Conservation (phyloP, 306 rosid species). For the Begonia masoniana region DNA sequence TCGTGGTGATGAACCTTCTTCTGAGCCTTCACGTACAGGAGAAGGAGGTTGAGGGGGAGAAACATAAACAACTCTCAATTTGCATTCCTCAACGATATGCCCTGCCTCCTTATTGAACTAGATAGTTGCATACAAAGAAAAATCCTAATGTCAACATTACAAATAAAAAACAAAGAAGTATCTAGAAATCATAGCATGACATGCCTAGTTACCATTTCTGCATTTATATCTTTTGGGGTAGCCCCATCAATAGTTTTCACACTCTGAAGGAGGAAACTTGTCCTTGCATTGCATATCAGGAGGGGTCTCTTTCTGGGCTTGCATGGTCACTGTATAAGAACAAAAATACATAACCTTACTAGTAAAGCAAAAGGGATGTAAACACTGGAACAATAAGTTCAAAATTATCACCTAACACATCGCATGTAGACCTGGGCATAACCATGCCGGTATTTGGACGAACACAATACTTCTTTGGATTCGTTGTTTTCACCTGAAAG, state of each 20-base stretch:
- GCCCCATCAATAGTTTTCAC: conserved; percentile 40
- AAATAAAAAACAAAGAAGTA: conserved; percentile 8
- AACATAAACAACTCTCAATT: conserved; percentile 75
- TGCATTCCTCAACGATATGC: conserved; percentile 73
- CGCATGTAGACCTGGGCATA: conserved; percentile 74
- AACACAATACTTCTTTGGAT: conserved; percentile 93
- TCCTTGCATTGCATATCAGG: conserved; percentile 89
- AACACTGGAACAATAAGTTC: background rate
- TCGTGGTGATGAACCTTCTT: conserved; percentile 85
- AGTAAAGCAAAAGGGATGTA: too few species aligned
- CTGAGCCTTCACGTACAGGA: conserved; percentile 86
- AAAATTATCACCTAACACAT: conserved; percentile 51
- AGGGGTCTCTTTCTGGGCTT: conserved; percentile 84
- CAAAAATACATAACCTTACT: background rate
- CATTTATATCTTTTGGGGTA: conserved; percentile 42
- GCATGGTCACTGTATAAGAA: conserved; percentile 62
- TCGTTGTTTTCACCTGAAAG: conserved; percentile 79
- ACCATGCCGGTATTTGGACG: conserved; percentile 94
- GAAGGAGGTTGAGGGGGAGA: conserved; percentile 81
- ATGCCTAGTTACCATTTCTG: conserved; percentile 61
- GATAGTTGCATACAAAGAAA: conserved; percentile 6
- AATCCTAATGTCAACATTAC: conserved; percentile 4
- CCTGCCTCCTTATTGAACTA: conserved; percentile 84
- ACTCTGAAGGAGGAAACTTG: conserved; percentile 92
- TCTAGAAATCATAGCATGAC: conserved; percentile 2